Conservation (phyloP, 192 early-diverging fungal genomes). For the Coemansia pectinata region DNA sequence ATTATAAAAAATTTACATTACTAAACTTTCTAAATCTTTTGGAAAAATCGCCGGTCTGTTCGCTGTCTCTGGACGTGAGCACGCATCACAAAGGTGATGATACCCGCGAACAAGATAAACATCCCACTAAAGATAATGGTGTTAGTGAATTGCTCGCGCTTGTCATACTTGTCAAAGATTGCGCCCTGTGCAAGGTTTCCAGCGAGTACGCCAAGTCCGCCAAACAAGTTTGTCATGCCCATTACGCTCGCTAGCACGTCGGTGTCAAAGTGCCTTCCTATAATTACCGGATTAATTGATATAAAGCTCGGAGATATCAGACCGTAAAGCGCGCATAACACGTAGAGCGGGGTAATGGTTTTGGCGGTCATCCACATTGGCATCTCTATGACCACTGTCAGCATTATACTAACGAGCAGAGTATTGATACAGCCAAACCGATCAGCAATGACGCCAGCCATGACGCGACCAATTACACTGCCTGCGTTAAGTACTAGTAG, state of each 20-base stretch:
- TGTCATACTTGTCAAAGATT: conserved; percentile 50
- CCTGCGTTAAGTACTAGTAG: conserved; percentile 42
- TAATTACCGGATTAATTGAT: conserved; percentile 46
- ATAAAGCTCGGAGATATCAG: conserved; percentile 50
- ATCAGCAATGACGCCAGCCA: conserved; percentile 41
- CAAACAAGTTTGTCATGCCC: conserved; percentile 48
- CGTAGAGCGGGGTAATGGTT: conserved; percentile 32
- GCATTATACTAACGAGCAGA: conserved; percentile 19
- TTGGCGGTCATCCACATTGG: conserved; percentile 43
- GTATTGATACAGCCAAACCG: conserved; percentile 39
- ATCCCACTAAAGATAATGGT: conserved; percentile 43
- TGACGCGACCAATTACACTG: conserved; percentile 30
- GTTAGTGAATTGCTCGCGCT: conserved; percentile 38
- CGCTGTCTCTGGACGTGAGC: conserved; percentile 13
- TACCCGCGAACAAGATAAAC: conserved; percentile 41
- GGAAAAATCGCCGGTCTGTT: conserved; percentile 7
- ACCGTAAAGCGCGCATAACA: conserved; percentile 33
- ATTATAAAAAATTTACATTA: neutral
- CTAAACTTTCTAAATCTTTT: conserved; percentile 18
- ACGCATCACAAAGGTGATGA: conserved; percentile 20
- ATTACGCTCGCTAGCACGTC: conserved; percentile 38
- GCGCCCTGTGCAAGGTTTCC: conserved; percentile 45
- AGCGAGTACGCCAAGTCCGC: conserved; percentile 32
- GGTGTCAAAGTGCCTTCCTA: conserved; percentile 28
- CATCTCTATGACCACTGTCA: conserved; percentile 34